These are phyloP conservation scores for Rozella allomycis DNA, from an alignment of 371 early-diverging fungal species.

Conservation along the genomic window DNA sequence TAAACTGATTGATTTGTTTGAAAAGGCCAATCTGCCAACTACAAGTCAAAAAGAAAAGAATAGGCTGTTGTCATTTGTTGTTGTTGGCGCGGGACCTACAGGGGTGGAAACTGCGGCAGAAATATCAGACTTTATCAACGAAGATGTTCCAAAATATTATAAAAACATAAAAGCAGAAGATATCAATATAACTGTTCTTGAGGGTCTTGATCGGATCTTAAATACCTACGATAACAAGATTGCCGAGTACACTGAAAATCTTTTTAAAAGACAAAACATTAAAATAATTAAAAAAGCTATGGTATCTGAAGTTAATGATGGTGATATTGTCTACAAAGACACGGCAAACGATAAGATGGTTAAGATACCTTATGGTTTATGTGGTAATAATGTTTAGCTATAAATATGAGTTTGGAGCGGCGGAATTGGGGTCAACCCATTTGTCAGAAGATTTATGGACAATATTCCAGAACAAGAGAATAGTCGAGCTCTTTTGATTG, in stretches of 20 bases:
- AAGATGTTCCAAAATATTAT: constrained; percentile 40
- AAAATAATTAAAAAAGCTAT: constrained; percentile 11
- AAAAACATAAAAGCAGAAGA: constrained; percentile 10
- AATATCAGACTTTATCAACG: constrained; percentile 68
- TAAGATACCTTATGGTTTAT: constrained; percentile 12
- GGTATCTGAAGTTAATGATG: constrained; percentile 10
- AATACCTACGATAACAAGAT: constrained; percentile 11
- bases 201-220: constrained; percentile 34
- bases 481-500: not conserved
- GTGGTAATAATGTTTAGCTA: no score
- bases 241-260: constrained; percentile 5
- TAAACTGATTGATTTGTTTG: constrained; percentile 64
- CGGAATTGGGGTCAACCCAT: constrained; percentile 16
- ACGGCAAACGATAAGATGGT: constrained; percentile 3
- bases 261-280: constrained; percentile 7
- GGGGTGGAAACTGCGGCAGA: constrained; percentile 89
- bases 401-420: constrained; percentile 17
- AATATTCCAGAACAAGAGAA: not conserved
- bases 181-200: constrained; percentile 33
- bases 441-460: constrained; percentile 4
- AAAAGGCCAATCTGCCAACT: constrained; percentile 64
- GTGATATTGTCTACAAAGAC: constrained; percentile 6
- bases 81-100: constrained; percentile 91
- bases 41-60: constrained; percentile 53
- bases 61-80: constrained; percentile 74